Percentiles rank a stretch among this genome's conserved stretches.
Evolutionary conservation across 179 eudicot species (phyloP).

Genomic region (Heliamphora pulchella): DNA sequence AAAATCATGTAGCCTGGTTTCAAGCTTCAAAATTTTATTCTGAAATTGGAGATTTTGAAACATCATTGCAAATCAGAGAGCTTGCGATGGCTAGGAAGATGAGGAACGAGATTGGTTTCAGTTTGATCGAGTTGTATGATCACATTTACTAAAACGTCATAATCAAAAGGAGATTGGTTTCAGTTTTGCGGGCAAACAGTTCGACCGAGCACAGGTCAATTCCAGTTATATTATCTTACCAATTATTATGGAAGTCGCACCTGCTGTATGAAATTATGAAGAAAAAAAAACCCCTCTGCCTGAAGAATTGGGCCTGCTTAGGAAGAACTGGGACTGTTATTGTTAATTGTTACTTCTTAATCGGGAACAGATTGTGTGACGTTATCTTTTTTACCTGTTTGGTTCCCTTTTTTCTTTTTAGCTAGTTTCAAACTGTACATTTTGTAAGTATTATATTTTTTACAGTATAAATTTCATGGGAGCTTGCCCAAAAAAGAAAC

Average conservation of each 20-base stretch:
- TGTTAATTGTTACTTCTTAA: neutral
- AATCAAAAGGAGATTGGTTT: neutral
- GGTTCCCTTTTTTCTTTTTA: neutral
- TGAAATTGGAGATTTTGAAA: slow-evolving; percentile 47
- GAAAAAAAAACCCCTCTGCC: neutral
- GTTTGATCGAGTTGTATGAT: slow-evolving; percentile 36
- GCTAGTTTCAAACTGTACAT: neutral
- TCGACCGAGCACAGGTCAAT: too few species aligned
- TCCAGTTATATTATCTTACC: neutral
- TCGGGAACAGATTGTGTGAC: neutral
- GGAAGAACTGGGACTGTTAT: neutral
- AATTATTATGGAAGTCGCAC: neutral
- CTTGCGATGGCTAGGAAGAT: slow-evolving; percentile 40
- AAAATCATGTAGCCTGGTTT: slow-evolving; percentile 35
- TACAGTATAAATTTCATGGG: neutral
- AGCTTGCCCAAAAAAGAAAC: neutral
- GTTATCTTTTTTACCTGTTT: neutral
- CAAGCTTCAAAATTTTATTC: slow-evolving; percentile 50
- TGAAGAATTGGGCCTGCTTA: neutral
- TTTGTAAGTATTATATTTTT: neutral
- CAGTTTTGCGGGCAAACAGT: too few species aligned
- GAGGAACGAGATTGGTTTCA: slow-evolving; percentile 38
- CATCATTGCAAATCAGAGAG: slow-evolving; percentile 36
- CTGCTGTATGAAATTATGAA: neutral
- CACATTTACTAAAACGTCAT: slow-evolving; percentile 7